phyloP scores from a whole-genome alignment of 176 grass and related monocot genomes.

The Thalia dealbata region DNA sequence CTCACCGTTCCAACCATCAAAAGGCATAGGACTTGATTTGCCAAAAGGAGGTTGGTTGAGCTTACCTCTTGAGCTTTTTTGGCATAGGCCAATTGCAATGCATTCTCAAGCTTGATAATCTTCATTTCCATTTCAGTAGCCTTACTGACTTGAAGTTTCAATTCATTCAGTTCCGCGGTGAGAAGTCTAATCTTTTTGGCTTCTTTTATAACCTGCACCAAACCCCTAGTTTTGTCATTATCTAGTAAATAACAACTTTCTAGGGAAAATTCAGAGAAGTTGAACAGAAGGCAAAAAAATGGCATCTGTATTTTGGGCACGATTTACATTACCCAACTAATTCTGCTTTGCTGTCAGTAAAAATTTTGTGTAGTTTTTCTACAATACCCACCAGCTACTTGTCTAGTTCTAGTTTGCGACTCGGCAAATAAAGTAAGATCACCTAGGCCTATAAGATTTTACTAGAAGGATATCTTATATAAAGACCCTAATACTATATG shows the following conservation, averaged over 20 bases:
- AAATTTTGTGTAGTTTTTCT: too few species aligned
- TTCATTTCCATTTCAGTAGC: conserved; percentile 64
- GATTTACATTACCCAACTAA: too few species aligned
- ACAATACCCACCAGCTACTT: too few species aligned
- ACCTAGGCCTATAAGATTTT: too few species aligned
- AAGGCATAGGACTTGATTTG: neutral
- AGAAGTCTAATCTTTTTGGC: conserved; percentile 36
- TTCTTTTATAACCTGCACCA: conserved; percentile 42
- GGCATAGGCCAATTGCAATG: conserved; percentile 38
- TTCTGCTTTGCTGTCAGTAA: too few species aligned
- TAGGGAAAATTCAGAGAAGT: neutral
- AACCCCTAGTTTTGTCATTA: neutral
- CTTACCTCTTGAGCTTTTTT: conserved; percentile 33
- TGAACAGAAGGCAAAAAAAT: neutral
- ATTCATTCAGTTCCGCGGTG: conserved; percentile 39
- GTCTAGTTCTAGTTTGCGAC: too few species aligned
- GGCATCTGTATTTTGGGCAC: neutral
- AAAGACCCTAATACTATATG: neutral
- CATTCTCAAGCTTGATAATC: conserved; percentile 68
- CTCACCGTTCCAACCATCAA: too few species aligned
- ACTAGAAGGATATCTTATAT: neutral
- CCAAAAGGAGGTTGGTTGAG: neutral
- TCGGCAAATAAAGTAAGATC: too few species aligned
- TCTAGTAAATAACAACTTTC: neutral
- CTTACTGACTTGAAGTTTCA: conserved; percentile 45